phyloP scores from a whole-genome alignment of 106 monocot genomes.

The Dioscorea alata region DNA sequence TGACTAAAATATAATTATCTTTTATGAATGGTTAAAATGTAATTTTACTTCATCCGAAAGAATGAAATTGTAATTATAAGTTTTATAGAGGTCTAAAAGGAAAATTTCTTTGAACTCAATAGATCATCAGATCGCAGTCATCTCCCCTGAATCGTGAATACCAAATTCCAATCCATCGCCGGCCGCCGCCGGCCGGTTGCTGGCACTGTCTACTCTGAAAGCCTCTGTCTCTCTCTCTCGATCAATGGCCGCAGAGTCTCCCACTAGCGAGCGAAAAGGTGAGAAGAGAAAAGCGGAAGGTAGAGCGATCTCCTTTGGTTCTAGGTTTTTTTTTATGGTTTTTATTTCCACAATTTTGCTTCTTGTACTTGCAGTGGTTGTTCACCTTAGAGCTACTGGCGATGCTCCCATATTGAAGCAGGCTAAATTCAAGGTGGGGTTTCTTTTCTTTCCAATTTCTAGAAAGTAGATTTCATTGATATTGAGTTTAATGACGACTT shows the following conservation, averaged over 20 bases:
- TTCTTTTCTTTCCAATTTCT: background rate
- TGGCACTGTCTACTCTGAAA: background rate
- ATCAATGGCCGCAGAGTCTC: slow-evolving; percentile 33
- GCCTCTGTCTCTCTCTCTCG: background rate
- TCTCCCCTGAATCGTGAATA: no score
- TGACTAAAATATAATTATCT: no score
- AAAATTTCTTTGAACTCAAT: no score
- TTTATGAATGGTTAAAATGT: no score
- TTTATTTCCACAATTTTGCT: background rate
- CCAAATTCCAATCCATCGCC: no score
- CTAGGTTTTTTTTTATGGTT: background rate
- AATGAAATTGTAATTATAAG: no score
- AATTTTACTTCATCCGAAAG: no score
- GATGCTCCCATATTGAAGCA: slow-evolving; percentile 97
- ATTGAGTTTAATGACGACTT: no score
- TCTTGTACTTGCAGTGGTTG: slow-evolving; percentile 49
- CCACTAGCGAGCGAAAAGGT: slow-evolving; percentile 51
- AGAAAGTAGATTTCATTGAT: no score
- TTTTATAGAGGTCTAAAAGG: no score
- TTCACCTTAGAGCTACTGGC: slow-evolving; percentile 88
- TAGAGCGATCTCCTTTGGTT: background rate
- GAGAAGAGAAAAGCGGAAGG: background rate
- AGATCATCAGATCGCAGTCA: no score
- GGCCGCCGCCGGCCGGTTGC: no score
- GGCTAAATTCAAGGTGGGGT: slow-evolving; percentile 70